Percentiles rank a stretch among this genome's conserved stretches.
Evolutionary conservation across 2,329 filamentous ascomycete genomes (phyloP).

Genomic region (Phialophora verrucosa): DNA sequence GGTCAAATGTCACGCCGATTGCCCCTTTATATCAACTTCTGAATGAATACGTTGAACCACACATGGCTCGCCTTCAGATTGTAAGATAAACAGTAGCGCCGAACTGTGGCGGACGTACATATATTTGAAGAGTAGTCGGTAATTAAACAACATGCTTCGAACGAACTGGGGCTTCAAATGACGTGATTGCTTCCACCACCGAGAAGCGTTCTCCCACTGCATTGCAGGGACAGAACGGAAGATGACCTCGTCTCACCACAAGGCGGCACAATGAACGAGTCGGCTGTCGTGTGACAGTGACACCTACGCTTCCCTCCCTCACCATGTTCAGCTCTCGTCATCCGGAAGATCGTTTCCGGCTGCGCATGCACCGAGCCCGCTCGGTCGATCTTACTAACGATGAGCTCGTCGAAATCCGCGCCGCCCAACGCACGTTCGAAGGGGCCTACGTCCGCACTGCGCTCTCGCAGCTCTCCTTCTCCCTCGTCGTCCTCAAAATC

Average conservation of each 20-base stretch:
- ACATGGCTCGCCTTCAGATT: neutral
- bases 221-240: neutral
- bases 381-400: slow-evolving; percentile 79
- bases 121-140: neutral
- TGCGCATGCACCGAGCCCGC: slow-evolving; percentile 81
- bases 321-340: slow-evolving; percentile 52
- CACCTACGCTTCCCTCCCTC: neutral
- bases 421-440: slow-evolving; percentile 94
- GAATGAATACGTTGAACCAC: neutral
- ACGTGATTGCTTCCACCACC: neutral
- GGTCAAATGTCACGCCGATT: too few relatives aligned
- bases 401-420: slow-evolving; percentile 92
- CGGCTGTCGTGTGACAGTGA: neutral
- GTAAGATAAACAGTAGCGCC: neutral
- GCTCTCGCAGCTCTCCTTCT: slow-evolving; percentile 92
- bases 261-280: neutral
- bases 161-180: slow-evolving; percentile 5
- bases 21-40: neutral
- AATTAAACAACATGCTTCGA: neutral
- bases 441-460: slow-evolving; percentile 96
- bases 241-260: neutral
- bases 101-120: neutral
- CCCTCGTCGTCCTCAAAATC: slow-evolving; percentile 92
- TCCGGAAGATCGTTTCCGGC: slow-evolving; percentile 74
- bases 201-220: too few relatives aligned